These are phyloP conservation scores for Cucumis hystrix DNA, from an alignment of 306 rosid genomes.

Conservation along the genomic window DNA sequence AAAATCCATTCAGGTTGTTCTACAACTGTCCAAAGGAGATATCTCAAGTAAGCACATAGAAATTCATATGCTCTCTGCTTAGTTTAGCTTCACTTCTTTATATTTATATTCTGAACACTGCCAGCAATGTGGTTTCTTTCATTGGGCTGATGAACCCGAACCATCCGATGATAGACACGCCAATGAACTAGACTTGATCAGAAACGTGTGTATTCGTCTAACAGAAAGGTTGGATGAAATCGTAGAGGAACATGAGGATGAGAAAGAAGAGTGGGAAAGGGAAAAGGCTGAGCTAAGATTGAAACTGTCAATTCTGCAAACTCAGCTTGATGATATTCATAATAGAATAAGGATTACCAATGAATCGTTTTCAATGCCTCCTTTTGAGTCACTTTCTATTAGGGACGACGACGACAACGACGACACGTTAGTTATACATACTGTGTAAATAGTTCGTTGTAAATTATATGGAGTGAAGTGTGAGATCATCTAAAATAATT, in stretches of 20 bases:
- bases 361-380: constrained; percentile 12
- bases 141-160: constrained; percentile 1
- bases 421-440: background rate
- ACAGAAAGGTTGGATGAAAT: background rate
- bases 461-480: background rate
- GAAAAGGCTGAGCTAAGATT: constrained; percentile 3
- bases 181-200: constrained; percentile 6
- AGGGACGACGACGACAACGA: background rate
- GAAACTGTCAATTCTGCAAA: background rate
- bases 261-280: constrained; percentile 5
- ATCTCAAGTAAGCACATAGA: background rate
- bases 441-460: background rate
- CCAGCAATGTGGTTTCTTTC: constrained; percentile 10
- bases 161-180: background rate
- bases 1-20: constrained; percentile 5
- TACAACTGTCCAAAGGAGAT: constrained; percentile 7
- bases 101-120: background rate
- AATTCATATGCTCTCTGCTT: background rate
- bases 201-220: background rate
- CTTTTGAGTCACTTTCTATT: background rate
- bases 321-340: constrained; percentile 3
- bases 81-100: background rate
- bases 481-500: background rate
- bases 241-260: background rate
- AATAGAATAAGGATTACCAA: constrained; percentile 1